These are phyloP conservation scores for Heliamphora exappendiculata DNA, from an alignment of 148 eudicot species.

Conservation along the genomic window DNA sequence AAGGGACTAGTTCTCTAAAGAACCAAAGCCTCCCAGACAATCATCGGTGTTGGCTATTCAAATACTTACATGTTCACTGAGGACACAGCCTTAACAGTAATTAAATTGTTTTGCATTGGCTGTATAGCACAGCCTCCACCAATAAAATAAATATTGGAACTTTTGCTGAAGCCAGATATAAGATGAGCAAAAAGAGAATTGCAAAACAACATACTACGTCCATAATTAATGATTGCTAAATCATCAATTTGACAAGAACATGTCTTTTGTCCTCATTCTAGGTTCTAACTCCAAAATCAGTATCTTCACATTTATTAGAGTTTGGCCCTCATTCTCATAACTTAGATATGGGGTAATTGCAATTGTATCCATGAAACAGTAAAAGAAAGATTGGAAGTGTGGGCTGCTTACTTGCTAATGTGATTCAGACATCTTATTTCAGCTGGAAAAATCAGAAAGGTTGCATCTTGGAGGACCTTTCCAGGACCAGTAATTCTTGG, in stretches of 20 bases:
- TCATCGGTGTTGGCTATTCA: background rate
- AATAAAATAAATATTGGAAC: background rate
- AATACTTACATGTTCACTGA: background rate
- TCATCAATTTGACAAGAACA: too few relatives aligned
- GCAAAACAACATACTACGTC: background rate
- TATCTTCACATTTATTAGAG: background rate
- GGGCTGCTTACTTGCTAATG: background rate
- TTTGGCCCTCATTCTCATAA: background rate
- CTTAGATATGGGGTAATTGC: background rate
- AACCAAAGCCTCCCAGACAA: background rate
- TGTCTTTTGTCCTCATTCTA: background rate
- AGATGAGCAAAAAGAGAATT: background rate
- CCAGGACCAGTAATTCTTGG: background rate
- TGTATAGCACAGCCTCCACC: background rate
- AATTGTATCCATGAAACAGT: background rate
- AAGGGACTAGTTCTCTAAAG: too few relatives aligned
- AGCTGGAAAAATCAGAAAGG: background rate
- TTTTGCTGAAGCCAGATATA: background rate
- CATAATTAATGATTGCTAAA: too few relatives aligned
- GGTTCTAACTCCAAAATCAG: too few relatives aligned
- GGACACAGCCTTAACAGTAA: background rate
- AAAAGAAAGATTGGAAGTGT: background rate
- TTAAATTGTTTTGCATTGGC: background rate
- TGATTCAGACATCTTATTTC: background rate
- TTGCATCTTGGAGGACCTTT: too few relatives aligned